These are phyloP conservation scores for Amphicarpaea edgeworthii DNA, from an alignment of 306 rosid species.

Conservation along the genomic window DNA sequence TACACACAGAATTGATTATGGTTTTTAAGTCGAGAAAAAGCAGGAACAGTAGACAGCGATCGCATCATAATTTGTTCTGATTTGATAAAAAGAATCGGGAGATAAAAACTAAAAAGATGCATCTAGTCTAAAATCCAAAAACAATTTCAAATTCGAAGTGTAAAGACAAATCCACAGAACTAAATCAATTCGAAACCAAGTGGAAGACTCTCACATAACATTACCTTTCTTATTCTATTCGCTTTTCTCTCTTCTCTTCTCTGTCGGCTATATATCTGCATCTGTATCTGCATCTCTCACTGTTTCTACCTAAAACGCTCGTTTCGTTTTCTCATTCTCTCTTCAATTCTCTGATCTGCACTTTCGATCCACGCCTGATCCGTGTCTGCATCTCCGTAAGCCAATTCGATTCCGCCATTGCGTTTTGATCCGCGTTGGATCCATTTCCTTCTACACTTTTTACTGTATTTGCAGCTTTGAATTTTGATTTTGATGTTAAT, in stretches of 20 bases:
- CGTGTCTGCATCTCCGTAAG: slow-evolving; percentile 45
- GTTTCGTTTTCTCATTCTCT: slow-evolving; percentile 6
- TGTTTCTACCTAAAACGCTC: background rate
- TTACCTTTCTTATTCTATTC: slow-evolving; percentile 24
- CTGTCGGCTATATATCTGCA: slow-evolving; percentile 49
- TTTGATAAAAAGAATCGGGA: background rate
- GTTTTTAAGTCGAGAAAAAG: background rate
- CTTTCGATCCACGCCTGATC: slow-evolving; percentile 45
- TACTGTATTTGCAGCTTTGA: background rate
- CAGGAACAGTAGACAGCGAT: background rate
- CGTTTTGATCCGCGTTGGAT: slow-evolving; percentile 21
- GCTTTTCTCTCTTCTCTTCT: slow-evolving; percentile 5
- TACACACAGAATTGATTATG: background rate
- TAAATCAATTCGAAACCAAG: background rate
- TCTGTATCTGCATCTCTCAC: background rate
- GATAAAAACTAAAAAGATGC: background rate
- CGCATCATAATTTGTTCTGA: background rate
- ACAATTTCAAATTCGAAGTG: background rate
- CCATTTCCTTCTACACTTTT: background rate
- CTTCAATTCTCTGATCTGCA: slow-evolving; percentile 42
- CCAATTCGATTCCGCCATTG: slow-evolving; percentile 1
- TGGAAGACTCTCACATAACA: slow-evolving; percentile 29
- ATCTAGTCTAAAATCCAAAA: slow-evolving; percentile 2
- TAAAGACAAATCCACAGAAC: background rate
- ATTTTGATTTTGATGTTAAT: slow-evolving; percentile 30